Conservation (phyloP, 345 rosid genomes). For the Populus euphratica region DNA sequence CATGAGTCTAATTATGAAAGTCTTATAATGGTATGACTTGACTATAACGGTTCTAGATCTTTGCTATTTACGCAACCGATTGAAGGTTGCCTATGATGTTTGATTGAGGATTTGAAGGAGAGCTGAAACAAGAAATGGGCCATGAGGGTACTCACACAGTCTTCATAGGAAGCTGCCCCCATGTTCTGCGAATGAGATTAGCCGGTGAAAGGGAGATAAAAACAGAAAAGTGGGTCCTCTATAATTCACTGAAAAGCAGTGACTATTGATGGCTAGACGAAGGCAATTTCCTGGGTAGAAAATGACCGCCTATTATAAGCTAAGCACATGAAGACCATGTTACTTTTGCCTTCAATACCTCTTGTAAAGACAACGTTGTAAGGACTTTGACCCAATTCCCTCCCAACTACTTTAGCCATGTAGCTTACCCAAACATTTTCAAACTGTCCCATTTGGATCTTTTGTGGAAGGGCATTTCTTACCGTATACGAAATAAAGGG, state of each 20-base stretch:
- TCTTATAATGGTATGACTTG: background rate
- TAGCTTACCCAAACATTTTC: background rate
- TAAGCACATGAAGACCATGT: constrained; percentile 24
- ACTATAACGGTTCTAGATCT: background rate
- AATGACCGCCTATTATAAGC: background rate
- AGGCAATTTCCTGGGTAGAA: constrained; percentile 10
- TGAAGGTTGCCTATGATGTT: background rate
- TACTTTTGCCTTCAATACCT: constrained; percentile 7
- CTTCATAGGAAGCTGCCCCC: constrained; percentile 3
- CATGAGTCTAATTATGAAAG: background rate
- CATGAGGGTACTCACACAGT: background rate
- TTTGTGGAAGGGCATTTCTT: background rate
- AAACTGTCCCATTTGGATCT: background rate
- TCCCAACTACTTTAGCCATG: background rate
- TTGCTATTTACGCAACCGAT: background rate
- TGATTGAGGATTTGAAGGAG: background rate
- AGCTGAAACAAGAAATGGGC: background rate
- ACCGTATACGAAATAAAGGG: background rate
- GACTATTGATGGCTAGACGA: background rate
- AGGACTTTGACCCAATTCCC: background rate
- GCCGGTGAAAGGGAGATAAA: background rate
- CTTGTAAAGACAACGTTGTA: background rate
- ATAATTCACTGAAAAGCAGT: constrained; percentile 14
- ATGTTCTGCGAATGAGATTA: constrained; percentile 22
- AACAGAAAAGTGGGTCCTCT: constrained; percentile 16